These are phyloP conservation scores for Halophytophthora batemanensis DNA, from an alignment of 352 stramenopile species.

Conservation along the genomic window DNA sequence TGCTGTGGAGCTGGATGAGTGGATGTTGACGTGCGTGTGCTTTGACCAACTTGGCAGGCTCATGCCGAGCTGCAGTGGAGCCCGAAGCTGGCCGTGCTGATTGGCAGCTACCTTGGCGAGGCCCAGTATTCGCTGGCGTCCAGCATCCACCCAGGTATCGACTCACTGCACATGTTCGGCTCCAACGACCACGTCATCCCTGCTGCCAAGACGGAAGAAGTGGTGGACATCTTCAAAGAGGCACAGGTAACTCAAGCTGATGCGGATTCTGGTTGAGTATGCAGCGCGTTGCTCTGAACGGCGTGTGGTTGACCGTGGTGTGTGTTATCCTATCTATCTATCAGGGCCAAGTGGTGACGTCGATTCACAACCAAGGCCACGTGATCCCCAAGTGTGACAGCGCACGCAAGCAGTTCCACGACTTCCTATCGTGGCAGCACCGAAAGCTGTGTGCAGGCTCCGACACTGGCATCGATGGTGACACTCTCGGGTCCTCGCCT, in stretches of 20 bases:
- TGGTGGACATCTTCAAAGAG: constrained; percentile 63
- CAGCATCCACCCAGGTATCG: constrained; percentile 45
- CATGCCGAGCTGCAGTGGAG: constrained; percentile 61
- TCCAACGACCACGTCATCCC: constrained; percentile 82
- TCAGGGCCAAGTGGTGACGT: constrained; percentile 48
- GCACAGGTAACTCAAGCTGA: constrained; percentile 31
- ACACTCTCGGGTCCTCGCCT: background rate
- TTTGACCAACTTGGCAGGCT: constrained; percentile 17
- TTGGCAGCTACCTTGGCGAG: constrained; percentile 70
- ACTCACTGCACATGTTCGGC: constrained; percentile 75
- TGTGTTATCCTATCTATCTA: constrained; percentile 20
- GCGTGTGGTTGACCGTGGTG: background rate
- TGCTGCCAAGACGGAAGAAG: constrained; percentile 58
- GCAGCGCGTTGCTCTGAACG: background rate
- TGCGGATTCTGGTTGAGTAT: background rate
- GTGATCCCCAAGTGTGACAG: constrained; percentile 74
- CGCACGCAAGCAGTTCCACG: constrained; percentile 47
- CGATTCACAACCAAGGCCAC: constrained; percentile 71
- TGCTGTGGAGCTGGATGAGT: no score
- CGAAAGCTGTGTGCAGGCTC: constrained; percentile 17
- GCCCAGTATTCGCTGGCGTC: constrained; percentile 52
- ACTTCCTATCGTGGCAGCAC: constrained; percentile 38
- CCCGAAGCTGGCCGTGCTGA: constrained; percentile 64
- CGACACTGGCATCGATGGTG: constrained; percentile 1
- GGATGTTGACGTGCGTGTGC: background rate